These are phyloP conservation scores for Calvatia gigantea DNA, from an alignment of 768 basidiomycete genomes.

Conservation along the genomic window DNA sequence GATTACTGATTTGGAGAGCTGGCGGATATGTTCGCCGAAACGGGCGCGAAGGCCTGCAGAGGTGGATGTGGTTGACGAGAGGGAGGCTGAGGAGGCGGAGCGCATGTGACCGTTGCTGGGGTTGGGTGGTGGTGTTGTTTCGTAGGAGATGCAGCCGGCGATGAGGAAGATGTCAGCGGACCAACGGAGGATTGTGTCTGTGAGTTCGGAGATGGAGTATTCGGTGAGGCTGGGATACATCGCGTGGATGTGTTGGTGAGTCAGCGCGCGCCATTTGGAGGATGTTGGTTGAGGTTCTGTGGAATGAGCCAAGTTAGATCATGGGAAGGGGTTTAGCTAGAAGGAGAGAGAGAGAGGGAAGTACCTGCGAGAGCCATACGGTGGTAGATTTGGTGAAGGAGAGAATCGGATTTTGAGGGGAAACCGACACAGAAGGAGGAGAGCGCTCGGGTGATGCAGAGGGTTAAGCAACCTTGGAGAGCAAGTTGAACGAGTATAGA, in stretches of 20 bases:
- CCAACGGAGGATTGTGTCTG: slow-evolving; percentile 74
- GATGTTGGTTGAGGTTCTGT: slow-evolving; percentile 76
- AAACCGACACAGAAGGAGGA: slow-evolving; percentile 74
- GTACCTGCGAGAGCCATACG: slow-evolving; percentile 54
- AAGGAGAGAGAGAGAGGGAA: slow-evolving; percentile 6
- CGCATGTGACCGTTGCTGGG: background rate
- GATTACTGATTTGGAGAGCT: slow-evolving; percentile 63
- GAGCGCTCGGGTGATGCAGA: slow-evolving; percentile 64
- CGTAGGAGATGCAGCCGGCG: slow-evolving; percentile 49
- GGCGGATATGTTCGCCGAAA: slow-evolving; percentile 44
- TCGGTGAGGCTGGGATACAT: slow-evolving; percentile 66
- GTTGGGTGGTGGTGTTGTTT: slow-evolving; percentile 31
- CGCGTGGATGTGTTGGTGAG: slow-evolving; percentile 64
- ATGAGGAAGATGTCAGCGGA: slow-evolving; percentile 63
- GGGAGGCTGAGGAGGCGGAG: slow-evolving; percentile 20
- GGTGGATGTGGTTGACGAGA: slow-evolving; percentile 17
- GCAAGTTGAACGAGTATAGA: slow-evolving; percentile 75
- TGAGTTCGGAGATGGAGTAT: slow-evolving; percentile 65
- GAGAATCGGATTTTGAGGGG: slow-evolving; percentile 63
- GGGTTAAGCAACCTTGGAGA: slow-evolving; percentile 65
- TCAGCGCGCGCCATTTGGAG: slow-evolving; percentile 72
- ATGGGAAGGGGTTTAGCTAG: slow-evolving; percentile 4
- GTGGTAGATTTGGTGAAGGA: slow-evolving; percentile 58
- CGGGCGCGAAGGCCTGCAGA: slow-evolving; percentile 26
- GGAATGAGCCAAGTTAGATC: background rate